Percentiles rank a stretch among this genome's conserved stretches.
phyloP scores from a whole-genome alignment of 352 stramenopile genomes.

The Aphanomyces cochlioides region DNA sequence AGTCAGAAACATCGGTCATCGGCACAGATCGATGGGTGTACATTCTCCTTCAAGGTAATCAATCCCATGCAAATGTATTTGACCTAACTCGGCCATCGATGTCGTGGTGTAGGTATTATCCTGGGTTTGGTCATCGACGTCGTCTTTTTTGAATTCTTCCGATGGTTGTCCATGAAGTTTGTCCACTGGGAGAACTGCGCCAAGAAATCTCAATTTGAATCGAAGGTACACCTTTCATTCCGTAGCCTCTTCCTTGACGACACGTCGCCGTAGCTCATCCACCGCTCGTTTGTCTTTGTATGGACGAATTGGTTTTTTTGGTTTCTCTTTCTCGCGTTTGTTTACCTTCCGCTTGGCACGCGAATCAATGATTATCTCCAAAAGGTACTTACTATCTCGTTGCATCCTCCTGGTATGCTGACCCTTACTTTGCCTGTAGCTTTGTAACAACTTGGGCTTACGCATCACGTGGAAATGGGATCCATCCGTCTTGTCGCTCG shows the following conservation, averaged over 20 bases:
- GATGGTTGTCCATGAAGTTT: constrained; percentile 32
- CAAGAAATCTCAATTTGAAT: constrained; percentile 31
- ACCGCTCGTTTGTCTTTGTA: constrained; percentile 37
- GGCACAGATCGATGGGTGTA: constrained; percentile 39
- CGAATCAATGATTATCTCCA: constrained; percentile 29
- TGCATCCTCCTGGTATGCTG: not conserved
- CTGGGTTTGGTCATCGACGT: constrained; percentile 37
- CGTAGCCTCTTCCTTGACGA: not conserved
- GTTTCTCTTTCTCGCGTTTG: constrained; percentile 37
- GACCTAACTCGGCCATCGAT: not conserved
- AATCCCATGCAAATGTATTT: not conserved
- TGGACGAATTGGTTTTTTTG: constrained; percentile 41
- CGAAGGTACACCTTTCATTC: constrained; percentile 14
- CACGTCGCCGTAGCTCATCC: constrained; percentile 31
- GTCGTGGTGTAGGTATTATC: constrained; percentile 27
- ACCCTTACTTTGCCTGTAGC: constrained; percentile 9
- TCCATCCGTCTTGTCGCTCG: constrained; percentile 30
- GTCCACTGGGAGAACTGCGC: constrained; percentile 33
- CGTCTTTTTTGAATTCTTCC: constrained; percentile 34
- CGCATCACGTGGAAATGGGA: constrained; percentile 27
- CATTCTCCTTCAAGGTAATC: constrained; percentile 34
- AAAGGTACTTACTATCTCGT: not conserved
- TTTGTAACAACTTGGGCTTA: constrained; percentile 17
- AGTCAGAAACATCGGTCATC: constrained; percentile 38
- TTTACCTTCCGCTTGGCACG: constrained; percentile 36